A percentile compares a stretch with the other conserved stretches of the same genome.
Evolutionary conservation across 2,329 filamentous ascomycete genomes (phyloP).

Genomic region (Diplodia scrobiculata): DNA sequence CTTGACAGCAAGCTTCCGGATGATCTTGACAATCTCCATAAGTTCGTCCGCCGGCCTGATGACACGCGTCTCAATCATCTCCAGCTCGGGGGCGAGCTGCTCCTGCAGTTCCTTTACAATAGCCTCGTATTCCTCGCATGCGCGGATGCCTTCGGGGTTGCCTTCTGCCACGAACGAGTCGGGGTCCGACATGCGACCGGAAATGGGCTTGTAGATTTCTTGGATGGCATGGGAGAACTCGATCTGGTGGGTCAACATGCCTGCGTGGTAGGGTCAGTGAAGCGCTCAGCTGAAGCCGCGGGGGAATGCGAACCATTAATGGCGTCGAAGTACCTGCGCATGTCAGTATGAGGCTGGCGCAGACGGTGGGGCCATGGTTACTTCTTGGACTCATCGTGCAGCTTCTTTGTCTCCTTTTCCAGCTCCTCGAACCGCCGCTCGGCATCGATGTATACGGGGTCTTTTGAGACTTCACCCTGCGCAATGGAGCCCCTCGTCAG

Average conservation of each 20-base stretch:
- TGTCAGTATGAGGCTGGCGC: constrained; percentile 34
- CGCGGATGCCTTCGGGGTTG: constrained; percentile 88
- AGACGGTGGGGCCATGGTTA: constrained; percentile 36
- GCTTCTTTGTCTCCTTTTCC: constrained; percentile 92
- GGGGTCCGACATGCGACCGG: constrained; percentile 90
- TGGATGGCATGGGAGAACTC: constrained; percentile 95
- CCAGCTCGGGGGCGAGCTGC: constrained; percentile 84
- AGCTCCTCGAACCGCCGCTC: constrained; percentile 92
- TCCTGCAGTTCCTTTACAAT: constrained; percentile 89
- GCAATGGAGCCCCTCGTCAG: constrained; percentile 30
- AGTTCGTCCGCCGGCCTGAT: constrained; percentile 92
- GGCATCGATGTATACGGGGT: constrained; percentile 90
- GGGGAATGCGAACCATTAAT: constrained; percentile 70
- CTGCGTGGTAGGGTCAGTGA: constrained; percentile 41
- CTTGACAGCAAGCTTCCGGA: constrained; percentile 84
- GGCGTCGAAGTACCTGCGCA: constrained; percentile 76
- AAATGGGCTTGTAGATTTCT: constrained; percentile 98
- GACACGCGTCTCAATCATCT: constrained; percentile 93
- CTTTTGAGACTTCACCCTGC: constrained; percentile 86
- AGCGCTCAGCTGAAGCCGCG: background rate
- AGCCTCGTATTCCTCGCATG: constrained; percentile 93
- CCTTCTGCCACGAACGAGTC: constrained; percentile 78
- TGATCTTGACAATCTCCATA: constrained; percentile 90
- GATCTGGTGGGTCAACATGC: constrained; percentile 96
- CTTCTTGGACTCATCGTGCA: constrained; percentile 95